Base-by-base conservation (phyloP, 75 land plant genomes). In the Azolla pinnata region DNA sequence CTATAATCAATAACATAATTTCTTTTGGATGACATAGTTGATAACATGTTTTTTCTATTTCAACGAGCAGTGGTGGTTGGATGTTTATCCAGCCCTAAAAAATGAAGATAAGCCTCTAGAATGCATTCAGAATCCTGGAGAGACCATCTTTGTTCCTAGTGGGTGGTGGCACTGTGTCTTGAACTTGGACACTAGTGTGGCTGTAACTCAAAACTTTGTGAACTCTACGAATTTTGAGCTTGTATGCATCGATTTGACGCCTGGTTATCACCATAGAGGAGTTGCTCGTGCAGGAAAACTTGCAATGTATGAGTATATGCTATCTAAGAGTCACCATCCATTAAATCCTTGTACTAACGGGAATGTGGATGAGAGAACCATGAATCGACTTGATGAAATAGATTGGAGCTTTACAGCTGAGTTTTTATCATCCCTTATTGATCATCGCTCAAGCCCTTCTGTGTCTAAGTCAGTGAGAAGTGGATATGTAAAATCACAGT, bases 91-190 rank as follows among this genome's bases (percentile, higher is more conserved):
- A 40, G 76, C 74, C 44, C 78, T 95, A 61, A 64, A 75, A 19
- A 85, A 83, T 35, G 75, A 86, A 27, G 82, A 81, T 55, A 88
- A 81, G 75, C 99, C 99, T 27, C 65, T 95, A 31, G 99, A 95
- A 63, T 86, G 83, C 44, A 95, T 97, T 17, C 99, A 95, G 66
- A 69, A 73, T 24, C 86, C 99, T 27, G 99, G 99, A 2, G 99
- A 95, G 72, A 95, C 99, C 7, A 89, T 95, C 34, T 86, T 59
- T 78, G 90, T 95, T 62, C 99, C 99, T 23, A 95, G 97, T 72
- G 99, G 99, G 27, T 95, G 99, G 99, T 95, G 99, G 99, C 99
- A 95, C 59, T 95, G 99, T 75, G 88, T 95, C 21, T 74, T 95
- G 10, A 95, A 95, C 77, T 57, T 95, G 54, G 99, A 95, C 34